Base-by-base conservation (phyloP, 2,329 filamentous ascomycete species). In the Colletotrichum musicola region DNA sequence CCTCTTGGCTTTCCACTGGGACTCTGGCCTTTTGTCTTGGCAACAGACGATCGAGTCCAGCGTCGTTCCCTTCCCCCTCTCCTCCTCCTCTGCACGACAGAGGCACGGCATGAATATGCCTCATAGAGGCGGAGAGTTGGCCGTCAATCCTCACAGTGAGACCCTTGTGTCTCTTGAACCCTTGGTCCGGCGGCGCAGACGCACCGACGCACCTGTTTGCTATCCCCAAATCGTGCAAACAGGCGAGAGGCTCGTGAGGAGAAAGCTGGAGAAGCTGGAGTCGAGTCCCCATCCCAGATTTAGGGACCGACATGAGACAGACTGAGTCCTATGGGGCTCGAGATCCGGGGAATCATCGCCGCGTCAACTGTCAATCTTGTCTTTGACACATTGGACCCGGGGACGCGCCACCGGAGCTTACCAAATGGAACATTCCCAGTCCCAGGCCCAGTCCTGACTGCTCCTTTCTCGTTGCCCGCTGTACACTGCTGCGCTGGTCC, bases 1-100 rank as follows among this genome's bases (percentile, higher is more conserved):
- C n/a, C 51, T 69, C 66, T 69, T 69, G 66, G 66, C 66, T 49
- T 59, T 54, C 40, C 64, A 59, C 59, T 67, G 35, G 46, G 38
- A 44, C 13, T 57, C n/a, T 42, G 10, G n/a, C 7, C 18, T 30
- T 53, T 51, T 56, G 35, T 46, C 55, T 65, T 60, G 66, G 55
- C 62, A 12, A 18, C 14, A 6, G 50, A 27, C 25, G 22, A 56
- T 51, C 55, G 22, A 55, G 20, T 30, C 13, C 12, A 30, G 35
- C 50, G 62, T 35, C 30, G 30, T 35, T 35, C 30, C 30, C 30
- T 9, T 10, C 30, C 10, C 30, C 7, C 30, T 35, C 30, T 35
- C 10, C 27, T 35, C 35, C 13, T 49, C 30, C 20, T 13, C 20
- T 16, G 25, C 50, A 20, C 18, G 16, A n/a, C 25, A 40, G 25